These are phyloP conservation scores for Talaromyces nanjingensis DNA, from an alignment of 495 filamentous ascomycete genomes.

Conservation along the genomic window DNA sequence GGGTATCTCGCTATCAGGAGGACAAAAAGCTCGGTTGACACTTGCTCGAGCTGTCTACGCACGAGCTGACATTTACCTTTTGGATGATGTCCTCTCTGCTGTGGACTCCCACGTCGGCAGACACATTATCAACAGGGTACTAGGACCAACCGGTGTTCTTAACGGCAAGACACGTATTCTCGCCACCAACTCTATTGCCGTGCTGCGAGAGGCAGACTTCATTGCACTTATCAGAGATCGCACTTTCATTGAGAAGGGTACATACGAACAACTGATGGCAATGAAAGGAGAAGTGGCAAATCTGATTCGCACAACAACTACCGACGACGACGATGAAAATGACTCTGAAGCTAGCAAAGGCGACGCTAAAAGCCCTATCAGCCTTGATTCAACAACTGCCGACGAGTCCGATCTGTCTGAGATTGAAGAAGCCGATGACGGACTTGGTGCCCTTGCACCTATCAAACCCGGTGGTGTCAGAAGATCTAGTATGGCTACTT, in stretches of 20 bases:
- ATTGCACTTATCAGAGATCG: conserved; percentile 80
- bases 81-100: conserved; percentile 91
- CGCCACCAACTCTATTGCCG: conserved; percentile 92
- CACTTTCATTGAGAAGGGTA: conserved; percentile 77
- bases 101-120: conserved; percentile 97
- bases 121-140: conserved; percentile 88
- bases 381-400: conserved; percentile 48
- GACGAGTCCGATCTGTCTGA: conserved; percentile 46
- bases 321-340: conserved; percentile 56
- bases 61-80: conserved; percentile 89
- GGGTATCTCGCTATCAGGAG: conserved; percentile 93
- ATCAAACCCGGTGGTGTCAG: conserved; percentile 51
- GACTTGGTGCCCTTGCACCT: conserved; percentile 59
- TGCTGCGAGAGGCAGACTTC: conserved; percentile 79
- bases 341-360: conserved; percentile 43
- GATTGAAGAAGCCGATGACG: conserved; percentile 67
- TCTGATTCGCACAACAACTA: conserved; percentile 71
- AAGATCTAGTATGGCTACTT: conserved; percentile 61
- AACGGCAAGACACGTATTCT: conserved; percentile 83
- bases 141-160: conserved; percentile 79
- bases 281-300: conserved; percentile 88
- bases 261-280: conserved; percentile 82
- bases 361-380: conserved; percentile 40
- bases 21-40: conserved; percentile 93
- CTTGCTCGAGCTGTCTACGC: conserved; percentile 95